Evolutionary conservation across 108 stramenopile species (phyloP), one percentile per base, ranked within the genome.

Genomic region (Conticribra weissflogii): DNA sequence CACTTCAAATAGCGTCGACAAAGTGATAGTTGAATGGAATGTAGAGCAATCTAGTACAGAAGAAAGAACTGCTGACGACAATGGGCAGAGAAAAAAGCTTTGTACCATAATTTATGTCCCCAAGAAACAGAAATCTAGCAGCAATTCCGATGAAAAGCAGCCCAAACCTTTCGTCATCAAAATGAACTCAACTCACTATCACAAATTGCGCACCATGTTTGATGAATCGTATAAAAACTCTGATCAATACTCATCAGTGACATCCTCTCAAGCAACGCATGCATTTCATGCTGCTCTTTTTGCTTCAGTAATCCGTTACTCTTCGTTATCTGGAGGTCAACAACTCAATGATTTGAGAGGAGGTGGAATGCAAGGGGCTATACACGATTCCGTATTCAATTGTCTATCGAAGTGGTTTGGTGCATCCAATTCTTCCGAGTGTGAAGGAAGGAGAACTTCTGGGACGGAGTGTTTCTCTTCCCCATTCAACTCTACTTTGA

Each of bases 291-390:
- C 81, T 27, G 29, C 85, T 2, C 55, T 92, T 34, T 76, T 92
- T 56, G 55, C 78, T 5, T 24, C 84, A 21, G n/a, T 88, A 32
- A 61, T 92, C 12, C 80, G 90, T 22, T 92, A 92, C 55, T 87
- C 88, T 5, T 73, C 90, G 17, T 58, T 92, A 17, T 81, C 88
- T 0, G 90, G 90, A 41, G 90, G 85, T 0, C 86, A 88, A 33
- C 83, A 83, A 14, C 53, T 89, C 9, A 68, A 83, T 12, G 88
- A 85, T 58, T 62, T 82, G 34, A 32, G 90, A 34, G 90, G 90
- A 44, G 90, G 90, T 3, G 90, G 90, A 15, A 92, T 92, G 90
- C 91, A 92, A 59, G 91, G 91, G 29, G 86, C 91, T 1, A 79
- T 92, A 52, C 84, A 92, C 59, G 64, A 68, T 1, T 21, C 70